Evolutionary conservation across 768 basidiomycete species (phyloP).

Genomic region (Rhodotorula graminis): DNA sequence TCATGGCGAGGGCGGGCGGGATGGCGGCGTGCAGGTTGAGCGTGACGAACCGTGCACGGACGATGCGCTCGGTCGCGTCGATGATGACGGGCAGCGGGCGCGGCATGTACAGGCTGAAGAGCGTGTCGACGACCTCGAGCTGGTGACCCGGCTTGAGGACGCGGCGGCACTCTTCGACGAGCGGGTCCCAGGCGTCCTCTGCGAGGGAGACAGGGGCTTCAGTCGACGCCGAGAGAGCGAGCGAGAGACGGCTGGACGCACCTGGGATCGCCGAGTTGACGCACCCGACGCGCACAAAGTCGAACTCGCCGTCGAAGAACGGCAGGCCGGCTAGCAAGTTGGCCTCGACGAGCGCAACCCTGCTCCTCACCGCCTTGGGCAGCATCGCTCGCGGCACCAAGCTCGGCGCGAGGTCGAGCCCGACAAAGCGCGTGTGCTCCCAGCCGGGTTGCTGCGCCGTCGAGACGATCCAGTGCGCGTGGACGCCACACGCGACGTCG

Average conservation of each 20-base stretch:
- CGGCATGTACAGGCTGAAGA: not conserved
- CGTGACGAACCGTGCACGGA: not conserved
- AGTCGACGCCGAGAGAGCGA: not conserved
- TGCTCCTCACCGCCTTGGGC: not conserved
- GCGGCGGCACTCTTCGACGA: not conserved
- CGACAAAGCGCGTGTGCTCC: not conserved
- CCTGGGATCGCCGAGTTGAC: not conserved
- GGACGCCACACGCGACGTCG: not conserved
- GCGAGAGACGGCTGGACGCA: not conserved
- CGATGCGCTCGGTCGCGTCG: not conserved
- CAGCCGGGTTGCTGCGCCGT: not conserved
- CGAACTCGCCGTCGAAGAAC: not conserved
- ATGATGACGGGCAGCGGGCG: not conserved
- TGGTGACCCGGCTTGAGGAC: not conserved
- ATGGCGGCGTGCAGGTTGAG: not conserved
- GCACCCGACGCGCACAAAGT: not conserved
- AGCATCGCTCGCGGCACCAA: not conserved
- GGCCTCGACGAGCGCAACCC: not conserved
- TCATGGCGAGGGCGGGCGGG: conserved; percentile 3
- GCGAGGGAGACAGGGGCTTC: not conserved
- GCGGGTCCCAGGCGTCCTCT: not conserved
- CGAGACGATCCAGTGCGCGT: not conserved
- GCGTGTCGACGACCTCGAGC: not conserved
- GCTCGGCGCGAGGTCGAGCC: not conserved
- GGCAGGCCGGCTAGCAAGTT: not conserved